phyloP scores from a whole-genome alignment of 129 eudicot species.

The Daucus carota region DH1_v3.0 NC_030381.2:42071501-42072000 shows the following conservation, averaged over 20 bases:
- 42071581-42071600: background rate
- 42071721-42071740: background rate
- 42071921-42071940: background rate
- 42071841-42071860: background rate
- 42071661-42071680: too few species aligned
- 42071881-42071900: background rate
- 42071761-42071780: background rate
- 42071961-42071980: background rate
- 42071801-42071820: background rate
- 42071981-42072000: background rate
- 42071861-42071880: background rate
- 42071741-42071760: background rate
- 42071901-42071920: background rate
- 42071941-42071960: background rate
- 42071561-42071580: background rate
- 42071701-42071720: background rate
- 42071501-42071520: slow-evolving; percentile 7
- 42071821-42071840: background rate
- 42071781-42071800: background rate
- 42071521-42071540: background rate
- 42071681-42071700: background rate
- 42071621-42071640: background rate
- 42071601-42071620: background rate
- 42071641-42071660: background rate
- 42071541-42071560: background rate